These are phyloP conservation scores for Halophytophthora batemanensis DNA, from an alignment of 352 stramenopile species.

Conservation along the genomic window DNA sequence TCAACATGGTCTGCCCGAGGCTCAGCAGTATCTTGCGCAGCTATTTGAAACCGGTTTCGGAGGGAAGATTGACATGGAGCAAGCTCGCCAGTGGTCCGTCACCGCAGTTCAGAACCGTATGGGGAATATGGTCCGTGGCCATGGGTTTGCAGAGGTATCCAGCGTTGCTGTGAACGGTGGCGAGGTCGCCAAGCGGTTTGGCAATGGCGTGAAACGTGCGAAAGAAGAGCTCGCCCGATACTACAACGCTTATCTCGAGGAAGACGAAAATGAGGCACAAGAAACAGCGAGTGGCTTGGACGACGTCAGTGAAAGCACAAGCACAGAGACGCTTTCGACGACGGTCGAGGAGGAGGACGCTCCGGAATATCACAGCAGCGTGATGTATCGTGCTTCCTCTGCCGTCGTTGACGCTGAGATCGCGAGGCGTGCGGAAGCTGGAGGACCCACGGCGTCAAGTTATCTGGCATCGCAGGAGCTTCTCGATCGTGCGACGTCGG, in stretches of 20 bases:
- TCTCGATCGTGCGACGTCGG: slow-evolving; percentile 4
- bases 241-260: slow-evolving; percentile 22
- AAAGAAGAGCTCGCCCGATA: slow-evolving; percentile 20
- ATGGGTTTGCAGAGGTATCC: slow-evolving; percentile 15
- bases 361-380: too few species aligned
- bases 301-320: too few species aligned
- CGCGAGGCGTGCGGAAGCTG: slow-evolving; percentile 13
- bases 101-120: slow-evolving; percentile 18
- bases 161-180: slow-evolving; percentile 3
- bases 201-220: slow-evolving; percentile 8
- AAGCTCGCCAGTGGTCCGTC: slow-evolving; percentile 20
- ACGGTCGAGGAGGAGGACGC: too few species aligned
- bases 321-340: too few species aligned
- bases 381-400: slow-evolving; percentile 21
- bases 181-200: slow-evolving; percentile 10
- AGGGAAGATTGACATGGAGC: slow-evolving; percentile 17
- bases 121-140: slow-evolving; percentile 11
- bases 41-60: slow-evolving; percentile 25
- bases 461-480: slow-evolving; percentile 24
- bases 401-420: slow-evolving; percentile 29
- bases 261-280: slow-evolving; percentile 5
- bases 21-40: slow-evolving; percentile 23
- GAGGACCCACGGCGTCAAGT: slow-evolving; percentile 23
- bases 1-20: slow-evolving; percentile 29
- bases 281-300: too few species aligned